phyloP scores from a whole-genome alignment of 495 filamentous ascomycete species.

The Cudoniella acicularis region DNA sequence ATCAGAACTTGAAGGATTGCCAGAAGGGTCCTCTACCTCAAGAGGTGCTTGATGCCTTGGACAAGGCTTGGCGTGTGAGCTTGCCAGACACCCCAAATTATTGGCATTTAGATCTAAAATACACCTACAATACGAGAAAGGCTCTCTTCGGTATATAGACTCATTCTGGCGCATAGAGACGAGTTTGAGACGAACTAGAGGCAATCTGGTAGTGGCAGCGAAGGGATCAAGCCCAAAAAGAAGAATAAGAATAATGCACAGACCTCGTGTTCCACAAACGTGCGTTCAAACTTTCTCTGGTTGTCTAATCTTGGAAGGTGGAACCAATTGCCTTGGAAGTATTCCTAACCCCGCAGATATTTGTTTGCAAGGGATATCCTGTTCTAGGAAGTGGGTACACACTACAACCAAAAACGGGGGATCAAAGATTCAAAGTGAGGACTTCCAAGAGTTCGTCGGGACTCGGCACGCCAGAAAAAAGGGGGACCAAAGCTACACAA shows the following conservation, averaged over 20 bases:
- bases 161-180: not conserved
- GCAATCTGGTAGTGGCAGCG: not conserved
- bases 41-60: conserved; percentile 74
- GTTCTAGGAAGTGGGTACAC: too few relatives aligned
- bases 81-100: conserved; percentile 68
- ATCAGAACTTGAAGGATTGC: conserved; percentile 68
- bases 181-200: too few relatives aligned
- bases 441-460: too few relatives aligned
- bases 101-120: conserved; percentile 75
- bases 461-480: too few relatives aligned
- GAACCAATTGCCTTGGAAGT: not conserved
- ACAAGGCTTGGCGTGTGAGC: conserved; percentile 67
- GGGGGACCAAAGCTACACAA: too few relatives aligned
- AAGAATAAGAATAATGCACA: not conserved
- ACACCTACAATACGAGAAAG: conserved; percentile 61
- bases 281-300: not conserved
- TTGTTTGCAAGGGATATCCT: too few relatives aligned
- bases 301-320: not conserved
- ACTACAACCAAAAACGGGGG: too few relatives aligned
- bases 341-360: too few relatives aligned
- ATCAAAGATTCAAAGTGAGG: too few relatives aligned
- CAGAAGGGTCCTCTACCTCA: conserved; percentile 87
- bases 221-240: not conserved
- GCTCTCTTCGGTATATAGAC: conserved; percentile 51
- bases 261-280: not conserved